Conservation (phyloP, 176 grass and related monocot species). For the Zea luxurians region DNA sequence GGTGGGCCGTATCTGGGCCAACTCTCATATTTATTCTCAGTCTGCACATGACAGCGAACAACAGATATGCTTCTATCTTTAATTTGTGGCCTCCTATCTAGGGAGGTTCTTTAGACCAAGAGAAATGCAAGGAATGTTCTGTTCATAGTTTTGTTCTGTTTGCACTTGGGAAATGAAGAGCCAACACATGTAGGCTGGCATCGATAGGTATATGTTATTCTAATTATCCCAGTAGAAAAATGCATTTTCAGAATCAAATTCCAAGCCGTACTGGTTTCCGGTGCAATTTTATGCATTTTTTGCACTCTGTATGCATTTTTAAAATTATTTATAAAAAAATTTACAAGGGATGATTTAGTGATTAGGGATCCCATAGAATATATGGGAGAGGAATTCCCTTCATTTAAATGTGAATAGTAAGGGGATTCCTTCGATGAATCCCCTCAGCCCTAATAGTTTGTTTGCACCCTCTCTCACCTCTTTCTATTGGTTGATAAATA, state of each 20-base stretch:
- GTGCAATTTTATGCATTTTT: neutral
- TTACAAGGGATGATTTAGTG: no score
- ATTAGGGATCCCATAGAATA: no score
- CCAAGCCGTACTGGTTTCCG: neutral
- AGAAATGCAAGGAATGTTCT: conserved; percentile 32
- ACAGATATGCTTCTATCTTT: conserved; percentile 45
- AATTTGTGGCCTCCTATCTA: conserved; percentile 52
- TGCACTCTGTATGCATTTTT: neutral
- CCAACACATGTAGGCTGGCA: neutral
- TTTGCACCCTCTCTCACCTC: neutral
- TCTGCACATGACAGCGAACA: conserved; percentile 31
- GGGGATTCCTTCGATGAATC: no score
- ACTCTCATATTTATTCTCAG: conserved; percentile 45
- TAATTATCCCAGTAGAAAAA: neutral
- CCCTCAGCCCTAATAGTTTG: neutral
- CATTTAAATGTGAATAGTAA: no score
- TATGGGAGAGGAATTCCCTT: no score
- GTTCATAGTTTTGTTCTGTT: conserved; percentile 30
- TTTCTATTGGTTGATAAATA: neutral
- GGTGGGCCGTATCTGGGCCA: conserved; percentile 27
- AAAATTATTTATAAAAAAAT: conserved; percentile 8
- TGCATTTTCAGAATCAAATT: conserved; percentile 30
- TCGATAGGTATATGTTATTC: neutral
- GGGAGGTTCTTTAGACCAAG: conserved; percentile 48
- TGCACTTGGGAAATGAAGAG: conserved; percentile 30